Percentiles rank a stretch among this genome's conserved stretches.
These are phyloP conservation scores for Fusarium sp. DNA, from an alignment of 2,329 filamentous ascomycete species.

Conservation along the genomic window DNA sequence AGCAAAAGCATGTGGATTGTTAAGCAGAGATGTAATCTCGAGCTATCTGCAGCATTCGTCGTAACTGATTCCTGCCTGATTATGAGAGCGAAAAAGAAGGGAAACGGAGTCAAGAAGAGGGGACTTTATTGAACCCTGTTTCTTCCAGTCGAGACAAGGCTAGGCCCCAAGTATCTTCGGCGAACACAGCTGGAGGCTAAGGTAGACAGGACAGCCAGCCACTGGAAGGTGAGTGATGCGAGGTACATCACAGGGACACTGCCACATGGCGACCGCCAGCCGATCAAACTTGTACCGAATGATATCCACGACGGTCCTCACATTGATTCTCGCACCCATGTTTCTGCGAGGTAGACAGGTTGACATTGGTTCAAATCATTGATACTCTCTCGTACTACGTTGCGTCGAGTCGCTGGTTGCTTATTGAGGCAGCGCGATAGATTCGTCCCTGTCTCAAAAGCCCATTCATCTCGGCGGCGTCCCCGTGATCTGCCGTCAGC, in stretches of 20 bases:
- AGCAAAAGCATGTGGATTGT: constrained; percentile 38
- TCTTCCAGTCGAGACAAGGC: constrained; percentile 34
- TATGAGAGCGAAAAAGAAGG: constrained; percentile 8
- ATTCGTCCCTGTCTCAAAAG: constrained; percentile 31
- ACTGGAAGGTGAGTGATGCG: constrained; percentile 14
- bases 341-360: background rate
- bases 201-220: background rate
- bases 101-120: constrained; percentile 3
- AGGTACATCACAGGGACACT: constrained; percentile 37
- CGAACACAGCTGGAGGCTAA: constrained; percentile 25
- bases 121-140: constrained; percentile 12
- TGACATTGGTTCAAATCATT: constrained; percentile 14
- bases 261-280: constrained; percentile 43
- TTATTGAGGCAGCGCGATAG: background rate
- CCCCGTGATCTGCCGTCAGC: constrained; percentile 44
- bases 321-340: constrained; percentile 12
- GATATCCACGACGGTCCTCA: constrained; percentile 15
- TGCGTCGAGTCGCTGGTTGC: background rate
- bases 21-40: constrained; percentile 40
- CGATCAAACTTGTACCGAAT: constrained; percentile 15
- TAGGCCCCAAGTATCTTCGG: background rate
- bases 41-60: constrained; percentile 24
- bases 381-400: constrained; percentile 3
- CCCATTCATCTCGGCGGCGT: constrained; percentile 34
- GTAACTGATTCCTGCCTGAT: constrained; percentile 20